Conservation (phyloP, 208 protist genomes). For the Leishmania braziliensis region DNA sequence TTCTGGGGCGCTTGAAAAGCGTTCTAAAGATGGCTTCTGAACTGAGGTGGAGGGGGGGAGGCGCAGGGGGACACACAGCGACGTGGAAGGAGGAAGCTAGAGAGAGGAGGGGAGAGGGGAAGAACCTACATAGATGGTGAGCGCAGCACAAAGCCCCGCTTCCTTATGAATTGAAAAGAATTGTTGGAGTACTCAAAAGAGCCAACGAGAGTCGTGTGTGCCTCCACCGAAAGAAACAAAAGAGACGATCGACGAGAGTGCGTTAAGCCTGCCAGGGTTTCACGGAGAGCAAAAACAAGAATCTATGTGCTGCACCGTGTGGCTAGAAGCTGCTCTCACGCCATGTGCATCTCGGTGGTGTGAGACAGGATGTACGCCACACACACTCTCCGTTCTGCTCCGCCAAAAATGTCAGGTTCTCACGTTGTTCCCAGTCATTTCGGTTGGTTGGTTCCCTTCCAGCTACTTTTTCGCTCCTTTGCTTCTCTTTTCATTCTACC, state of each 20-base stretch:
- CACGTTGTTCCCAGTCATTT: background rate
- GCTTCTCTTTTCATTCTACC: background rate
- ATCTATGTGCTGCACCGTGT: conserved; percentile 3
- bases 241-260: background rate
- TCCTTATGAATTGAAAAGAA: background rate
- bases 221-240: background rate
- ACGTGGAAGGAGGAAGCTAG: background rate
- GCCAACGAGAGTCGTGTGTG: background rate
- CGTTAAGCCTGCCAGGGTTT: background rate
- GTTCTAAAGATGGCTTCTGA: background rate
- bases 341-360: background rate
- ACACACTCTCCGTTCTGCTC: background rate
- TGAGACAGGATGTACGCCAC: background rate
- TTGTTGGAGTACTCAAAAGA: background rate
- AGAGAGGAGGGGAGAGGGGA: background rate
- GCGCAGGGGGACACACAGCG: background rate
- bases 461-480: background rate
- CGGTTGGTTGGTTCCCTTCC: background rate
- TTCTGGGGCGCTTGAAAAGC: background rate
- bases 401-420: background rate
- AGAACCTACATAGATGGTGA: background rate
- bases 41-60: background rate
- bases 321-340: background rate
- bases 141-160: background rate
- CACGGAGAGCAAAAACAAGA: background rate